These are phyloP conservation scores for Tuctoria greenei DNA, from an alignment of 176 grass and related monocot genomes.

Conservation along the genomic window DNA sequence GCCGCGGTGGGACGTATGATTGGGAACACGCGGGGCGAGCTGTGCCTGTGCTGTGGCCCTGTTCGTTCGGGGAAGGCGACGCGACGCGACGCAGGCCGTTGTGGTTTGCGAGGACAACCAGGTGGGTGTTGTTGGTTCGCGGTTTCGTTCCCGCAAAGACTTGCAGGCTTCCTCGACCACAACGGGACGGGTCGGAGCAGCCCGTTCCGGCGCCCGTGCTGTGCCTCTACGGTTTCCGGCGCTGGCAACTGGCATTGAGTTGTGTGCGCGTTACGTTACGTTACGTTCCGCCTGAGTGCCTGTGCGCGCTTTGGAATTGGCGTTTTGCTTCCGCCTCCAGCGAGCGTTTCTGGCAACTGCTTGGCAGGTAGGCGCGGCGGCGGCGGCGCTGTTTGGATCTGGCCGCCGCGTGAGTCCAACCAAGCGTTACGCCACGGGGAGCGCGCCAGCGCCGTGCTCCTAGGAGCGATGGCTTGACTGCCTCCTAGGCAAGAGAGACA, in stretches of 20 bases:
- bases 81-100: not conserved
- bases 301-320: constrained; percentile 13
- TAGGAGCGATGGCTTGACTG: not conserved
- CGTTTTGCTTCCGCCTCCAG: constrained; percentile 19
- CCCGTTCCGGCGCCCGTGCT: not conserved
- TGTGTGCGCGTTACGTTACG: constrained; percentile 1
- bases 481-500: not conserved
- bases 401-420: too few species aligned
- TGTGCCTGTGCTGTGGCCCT: not conserved
- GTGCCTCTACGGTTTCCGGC: not conserved
- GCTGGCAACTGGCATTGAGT: constrained; percentile 1
- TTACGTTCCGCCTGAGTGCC: too few species aligned
- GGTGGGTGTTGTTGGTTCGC: not conserved
- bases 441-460: not conserved
- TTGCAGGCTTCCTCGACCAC: not conserved
- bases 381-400: not conserved
- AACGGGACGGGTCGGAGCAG: too few species aligned
- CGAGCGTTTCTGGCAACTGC: not conserved
- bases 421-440: not conserved
- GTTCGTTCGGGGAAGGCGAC: constrained; percentile 35
- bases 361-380: too few species aligned
- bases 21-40: constrained; percentile 36
- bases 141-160: not conserved
- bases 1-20: constrained; percentile 45
- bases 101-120: not conserved